phyloP scores from a whole-genome alignment of 129 eudicot genomes.

The Flaveria bidentis region DNA sequence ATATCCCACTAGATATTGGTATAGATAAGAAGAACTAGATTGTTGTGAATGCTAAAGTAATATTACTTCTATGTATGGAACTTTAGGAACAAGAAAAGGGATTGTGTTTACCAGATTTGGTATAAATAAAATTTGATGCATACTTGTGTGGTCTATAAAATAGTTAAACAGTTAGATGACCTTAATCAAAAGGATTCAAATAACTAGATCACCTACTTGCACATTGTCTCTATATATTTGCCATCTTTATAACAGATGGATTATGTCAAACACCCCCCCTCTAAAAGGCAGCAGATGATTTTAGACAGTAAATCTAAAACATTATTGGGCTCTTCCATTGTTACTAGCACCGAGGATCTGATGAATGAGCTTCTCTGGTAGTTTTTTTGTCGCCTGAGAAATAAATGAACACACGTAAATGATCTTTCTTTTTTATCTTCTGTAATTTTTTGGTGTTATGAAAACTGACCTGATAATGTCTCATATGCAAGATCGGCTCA shows the following conservation, averaged over 20 bases:
- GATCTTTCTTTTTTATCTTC: neutral
- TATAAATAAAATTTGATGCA: neutral
- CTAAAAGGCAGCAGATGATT: neutral
- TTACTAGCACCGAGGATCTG: constrained; percentile 49
- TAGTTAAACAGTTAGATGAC: no score
- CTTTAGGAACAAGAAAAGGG: no score
- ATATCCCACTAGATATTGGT: neutral
- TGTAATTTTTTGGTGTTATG: neutral
- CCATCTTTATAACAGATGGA: neutral
- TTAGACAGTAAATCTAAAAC: no score
- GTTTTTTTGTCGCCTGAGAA: constrained; percentile 67
- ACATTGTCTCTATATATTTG: neutral
- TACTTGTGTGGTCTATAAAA: no score
- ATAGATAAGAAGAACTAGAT: no score
- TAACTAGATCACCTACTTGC: neutral
- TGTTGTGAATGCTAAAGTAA: no score
- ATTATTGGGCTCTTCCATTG: constrained; percentile 27
- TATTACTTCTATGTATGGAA: neutral
- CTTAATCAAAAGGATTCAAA: no score
- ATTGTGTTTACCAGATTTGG: neutral
- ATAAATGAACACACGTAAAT: neutral
- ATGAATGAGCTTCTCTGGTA: constrained; percentile 72
- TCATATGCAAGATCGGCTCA: constrained; percentile 93
- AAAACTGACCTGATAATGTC: constrained; percentile 83
- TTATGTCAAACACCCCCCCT: neutral